phyloP scores from a whole-genome alignment of 176 grass and related monocot genomes.

The Aegilops bicornis region DNA sequence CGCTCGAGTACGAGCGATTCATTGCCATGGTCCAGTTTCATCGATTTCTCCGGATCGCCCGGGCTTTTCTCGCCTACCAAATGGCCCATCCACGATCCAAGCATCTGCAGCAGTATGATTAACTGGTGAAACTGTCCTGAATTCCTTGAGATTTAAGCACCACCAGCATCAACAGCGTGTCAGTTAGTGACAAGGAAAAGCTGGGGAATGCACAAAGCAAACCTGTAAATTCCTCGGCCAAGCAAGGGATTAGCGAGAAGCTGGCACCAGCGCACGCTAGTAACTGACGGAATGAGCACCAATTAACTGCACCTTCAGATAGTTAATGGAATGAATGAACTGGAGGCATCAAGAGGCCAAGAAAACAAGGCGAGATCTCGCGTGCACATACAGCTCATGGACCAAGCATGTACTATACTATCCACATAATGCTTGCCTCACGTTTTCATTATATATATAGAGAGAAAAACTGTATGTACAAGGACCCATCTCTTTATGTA shows the following conservation, averaged over 20 bases:
- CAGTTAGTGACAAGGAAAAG: conserved; percentile 40
- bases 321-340: conserved; percentile 35
- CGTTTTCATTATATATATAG: conserved; percentile 20
- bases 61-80: conserved; percentile 15
- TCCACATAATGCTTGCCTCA: conserved; percentile 39
- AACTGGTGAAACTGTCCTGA: not conserved
- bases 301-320: not conserved
- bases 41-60: not conserved
- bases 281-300: conserved; percentile 12
- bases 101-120: not conserved
- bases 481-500: conserved; percentile 47
- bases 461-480: conserved; percentile 72
- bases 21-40: conserved; percentile 16
- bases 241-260: conserved; percentile 43
- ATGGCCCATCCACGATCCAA: conserved; percentile 31
- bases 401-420: conserved; percentile 1
- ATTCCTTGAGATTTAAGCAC: conserved; percentile 27
- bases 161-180: conserved; percentile 20
- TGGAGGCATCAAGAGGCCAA: conserved; percentile 19
- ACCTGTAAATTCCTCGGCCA: conserved; percentile 24
- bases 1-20: conserved; percentile 20
- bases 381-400: conserved; percentile 39
- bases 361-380: conserved; percentile 20
- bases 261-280: not conserved
- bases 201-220: conserved; percentile 30